Base-by-base conservation (phyloP, 371 early-diverging fungal species). In the Syncephalis plumigaleata region DNA sequence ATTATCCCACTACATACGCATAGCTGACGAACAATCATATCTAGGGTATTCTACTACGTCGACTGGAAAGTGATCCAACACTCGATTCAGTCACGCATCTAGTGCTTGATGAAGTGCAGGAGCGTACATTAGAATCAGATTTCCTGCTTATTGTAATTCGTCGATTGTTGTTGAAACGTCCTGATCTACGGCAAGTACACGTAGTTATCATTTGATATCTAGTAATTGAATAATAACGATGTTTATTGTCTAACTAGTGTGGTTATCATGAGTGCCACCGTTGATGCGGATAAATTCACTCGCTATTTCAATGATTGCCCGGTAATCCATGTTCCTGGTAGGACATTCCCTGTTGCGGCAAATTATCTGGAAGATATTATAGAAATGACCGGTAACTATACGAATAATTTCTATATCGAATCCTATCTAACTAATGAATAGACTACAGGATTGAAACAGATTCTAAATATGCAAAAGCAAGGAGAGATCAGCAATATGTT, bases 51-150 rank as follows among this genome's bases (percentile, higher is more conserved):
- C 52, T 87, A 17, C 58, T 87, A 21, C 65, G 82, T 42, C 65
- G 79, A 55, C 55, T 87, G 21, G 67, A 72, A 42, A 72, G 67
- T 27, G 81, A 80, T 50, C 70, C 61, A 23, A 39, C 50, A 0
- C 63, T 93, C 40, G 51, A 60, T 4, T 74, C 71, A 0, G 64
- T 82, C 0, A 70, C 77, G 0, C 81, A 84, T 51, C 68, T 88
- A 8, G 60, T 88, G 13, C 67, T 86, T n/a, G 90, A 89, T 51
- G 90, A 88, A 54, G 84, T 87, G 2, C 90, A 88, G 51, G 90
- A 88, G 57, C 71, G 90, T 17, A 75, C 76, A 0, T 61, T 84
- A 9, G 86, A 87, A 50, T 78, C 83, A 3, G 95, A 94, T 51
- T 68, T 92, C 49, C 56, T 89, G 18, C 52, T 94, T 20, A 66